Percentiles rank a stretch among this genome's conserved stretches.
phyloP scores from a whole-genome alignment of 495 filamentous ascomycete species.

The Xylaria cubensis region DNA sequence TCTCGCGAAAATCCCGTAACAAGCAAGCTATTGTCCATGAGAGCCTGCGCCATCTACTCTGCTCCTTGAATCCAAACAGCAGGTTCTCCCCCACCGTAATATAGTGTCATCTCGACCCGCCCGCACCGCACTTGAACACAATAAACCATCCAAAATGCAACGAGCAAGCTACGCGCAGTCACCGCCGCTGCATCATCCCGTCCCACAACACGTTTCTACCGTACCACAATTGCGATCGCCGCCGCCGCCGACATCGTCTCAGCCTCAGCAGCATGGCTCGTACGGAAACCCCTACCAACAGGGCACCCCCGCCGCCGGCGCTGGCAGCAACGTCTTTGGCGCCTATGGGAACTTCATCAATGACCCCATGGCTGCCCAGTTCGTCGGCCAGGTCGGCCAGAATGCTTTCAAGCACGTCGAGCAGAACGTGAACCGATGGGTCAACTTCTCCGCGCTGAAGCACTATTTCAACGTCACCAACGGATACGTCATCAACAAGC shows the following conservation, averaged over 20 bases:
- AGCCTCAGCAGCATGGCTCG: slow-evolving; percentile 69
- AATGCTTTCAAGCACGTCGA: slow-evolving; percentile 88
- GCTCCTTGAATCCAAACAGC: not conserved
- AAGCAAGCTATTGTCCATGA: not conserved
- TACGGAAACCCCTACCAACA: slow-evolving; percentile 83
- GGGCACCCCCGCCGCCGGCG: slow-evolving; percentile 52
- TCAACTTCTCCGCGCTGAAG: slow-evolving; percentile 90
- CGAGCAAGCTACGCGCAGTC: slow-evolving; percentile 85
- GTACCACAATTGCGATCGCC: slow-evolving; percentile 99
- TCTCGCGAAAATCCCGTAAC: not conserved
- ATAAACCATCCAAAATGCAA: slow-evolving; percentile 69
- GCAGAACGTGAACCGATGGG: slow-evolving; percentile 93
- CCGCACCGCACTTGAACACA: not conserved
- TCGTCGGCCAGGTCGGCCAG: slow-evolving; percentile 94
- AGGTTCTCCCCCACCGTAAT: not conserved
- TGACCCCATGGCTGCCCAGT: slow-evolving; percentile 88
- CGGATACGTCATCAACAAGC: slow-evolving; percentile 83
- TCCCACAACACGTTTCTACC: slow-evolving; percentile 97
- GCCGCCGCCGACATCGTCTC: slow-evolving; percentile 76
- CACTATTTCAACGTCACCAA: slow-evolving; percentile 98
- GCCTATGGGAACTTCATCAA: slow-evolving; percentile 88
- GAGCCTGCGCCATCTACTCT: too few species aligned
- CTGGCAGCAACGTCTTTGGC: slow-evolving; percentile 65
- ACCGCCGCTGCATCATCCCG: slow-evolving; percentile 96
- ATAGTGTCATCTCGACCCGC: not conserved